These are phyloP conservation scores for Acanthamoeba polyphaga DNA, from an alignment of 208 protist genomes.

Conservation along the genomic window DNA sequence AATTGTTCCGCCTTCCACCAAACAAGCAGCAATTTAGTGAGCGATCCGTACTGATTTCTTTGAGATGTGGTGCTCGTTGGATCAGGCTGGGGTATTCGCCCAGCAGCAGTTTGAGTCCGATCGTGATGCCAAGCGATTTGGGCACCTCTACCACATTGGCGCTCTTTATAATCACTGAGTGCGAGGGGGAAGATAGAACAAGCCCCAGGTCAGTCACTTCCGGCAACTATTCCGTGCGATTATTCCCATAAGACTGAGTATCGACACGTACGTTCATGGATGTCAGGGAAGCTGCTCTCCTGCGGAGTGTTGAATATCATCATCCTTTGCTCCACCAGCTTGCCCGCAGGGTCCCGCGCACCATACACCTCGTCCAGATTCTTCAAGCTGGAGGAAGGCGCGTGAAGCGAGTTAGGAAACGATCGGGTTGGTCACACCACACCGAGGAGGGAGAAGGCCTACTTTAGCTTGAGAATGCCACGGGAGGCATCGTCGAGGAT, in stretches of 20 bases:
- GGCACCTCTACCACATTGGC: constrained; percentile 68
- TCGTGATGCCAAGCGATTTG: constrained; percentile 77
- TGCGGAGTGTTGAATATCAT: constrained; percentile 76
- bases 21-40: neutral
- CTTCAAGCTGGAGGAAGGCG: neutral
- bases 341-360: constrained; percentile 23
- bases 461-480: neutral
- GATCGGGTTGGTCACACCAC: neutral
- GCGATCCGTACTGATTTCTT: constrained; percentile 41
- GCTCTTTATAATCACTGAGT: constrained; percentile 76
- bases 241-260: too few species aligned
- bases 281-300: constrained; percentile 69
- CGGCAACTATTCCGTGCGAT: too few species aligned
- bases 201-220: too few species aligned
- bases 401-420: neutral
- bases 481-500: neutral
- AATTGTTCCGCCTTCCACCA: neutral
- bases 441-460: neutral
- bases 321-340: constrained; percentile 77
- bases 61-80: constrained; percentile 22
- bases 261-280: constrained; percentile 72
- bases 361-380: constrained; percentile 5
- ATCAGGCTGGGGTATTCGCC: constrained; percentile 67
- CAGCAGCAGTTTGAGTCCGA: constrained; percentile 74
- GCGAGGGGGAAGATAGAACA: neutral